Percentiles rank a stretch among this genome's conserved stretches.
These are phyloP conservation scores for Botrytis sinoallii DNA, from an alignment of 2,329 filamentous ascomycete genomes.

Conservation along the genomic window DNA sequence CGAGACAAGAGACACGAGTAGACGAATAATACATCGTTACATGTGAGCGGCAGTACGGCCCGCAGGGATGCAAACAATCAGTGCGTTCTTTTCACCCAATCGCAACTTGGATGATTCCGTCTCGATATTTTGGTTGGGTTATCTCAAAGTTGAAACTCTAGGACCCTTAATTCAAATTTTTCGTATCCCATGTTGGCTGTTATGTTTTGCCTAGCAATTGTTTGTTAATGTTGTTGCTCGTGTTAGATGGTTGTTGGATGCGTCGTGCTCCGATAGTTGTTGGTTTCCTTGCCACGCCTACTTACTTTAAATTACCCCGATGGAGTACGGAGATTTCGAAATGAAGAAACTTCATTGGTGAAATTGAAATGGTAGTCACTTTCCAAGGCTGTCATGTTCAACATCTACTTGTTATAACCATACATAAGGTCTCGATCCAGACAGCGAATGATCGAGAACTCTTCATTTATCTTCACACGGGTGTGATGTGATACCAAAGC, in stretches of 20 bases:
- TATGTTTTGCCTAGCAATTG: background rate
- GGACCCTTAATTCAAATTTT: background rate
- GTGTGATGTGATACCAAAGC: slow-evolving; percentile 15
- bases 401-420: slow-evolving; percentile 1
- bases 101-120: background rate
- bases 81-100: background rate
- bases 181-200: background rate
- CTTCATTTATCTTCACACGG: slow-evolving; percentile 14
- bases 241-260: slow-evolving; percentile 1
- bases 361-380: background rate
- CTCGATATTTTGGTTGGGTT: background rate
- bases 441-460: slow-evolving; percentile 1
- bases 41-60: slow-evolving; percentile 6
- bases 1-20: slow-evolving; percentile 1
- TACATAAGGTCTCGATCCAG: background rate
- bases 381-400: background rate
- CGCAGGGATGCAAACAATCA: background rate
- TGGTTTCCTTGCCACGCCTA: slow-evolving; percentile 11
- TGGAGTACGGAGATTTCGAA: slow-evolving; percentile 4
- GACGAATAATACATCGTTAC: background rate
- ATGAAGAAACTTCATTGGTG: slow-evolving; percentile 10
- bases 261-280: background rate
- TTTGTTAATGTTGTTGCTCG: background rate
- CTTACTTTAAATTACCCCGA: slow-evolving; percentile 5
- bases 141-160: background rate